A percentile compares a stretch with the other conserved stretches of the same genome.
Conservation (phyloP, 2,329 filamentous ascomycete species). For the Aspergillus piperis region DNA sequence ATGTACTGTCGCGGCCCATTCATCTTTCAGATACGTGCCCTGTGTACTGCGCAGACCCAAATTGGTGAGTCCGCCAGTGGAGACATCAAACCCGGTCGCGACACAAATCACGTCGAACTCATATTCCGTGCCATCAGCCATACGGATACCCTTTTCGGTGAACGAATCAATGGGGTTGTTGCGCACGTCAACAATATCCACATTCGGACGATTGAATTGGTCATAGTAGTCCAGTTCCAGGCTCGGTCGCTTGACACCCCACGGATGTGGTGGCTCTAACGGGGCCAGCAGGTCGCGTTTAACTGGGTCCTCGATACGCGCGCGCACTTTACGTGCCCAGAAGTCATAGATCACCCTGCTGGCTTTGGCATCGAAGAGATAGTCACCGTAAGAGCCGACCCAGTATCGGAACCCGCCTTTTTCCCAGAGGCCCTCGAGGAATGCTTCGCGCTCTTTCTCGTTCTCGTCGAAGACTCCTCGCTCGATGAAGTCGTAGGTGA, state of each 20-base stretch:
- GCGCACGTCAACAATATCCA: slow-evolving; percentile 50
- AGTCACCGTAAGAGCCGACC: slow-evolving; percentile 58
- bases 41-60: slow-evolving; percentile 42
- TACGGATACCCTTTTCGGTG: slow-evolving; percentile 42
- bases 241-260: slow-evolving; percentile 54
- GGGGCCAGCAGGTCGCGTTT: slow-evolving; percentile 57
- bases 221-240: slow-evolving; percentile 56
- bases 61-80: slow-evolving; percentile 44
- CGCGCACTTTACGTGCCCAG: slow-evolving; percentile 56
- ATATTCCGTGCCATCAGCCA: slow-evolving; percentile 39
- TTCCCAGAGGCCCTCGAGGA: slow-evolving; percentile 54
- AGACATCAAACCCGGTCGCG: slow-evolving; percentile 49
- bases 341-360: slow-evolving; percentile 59
- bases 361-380: slow-evolving; percentile 48
- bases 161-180: slow-evolving; percentile 47
- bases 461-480: slow-evolving; percentile 59
- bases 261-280: slow-evolving; percentile 54
- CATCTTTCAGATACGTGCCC: slow-evolving; percentile 35
- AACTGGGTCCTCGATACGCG: slow-evolving; percentile 52
- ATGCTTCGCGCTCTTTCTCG: slow-evolving; percentile 51
- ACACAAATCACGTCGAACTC: slow-evolving; percentile 46
- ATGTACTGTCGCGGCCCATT: slow-evolving; percentile 40
- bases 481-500: slow-evolving; percentile 58
- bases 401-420: slow-evolving; percentile 59
- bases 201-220: slow-evolving; percentile 48